Conservation (phyloP, 2,329 filamentous ascomycete species). For the Ascosphaera aggregata region DNA sequence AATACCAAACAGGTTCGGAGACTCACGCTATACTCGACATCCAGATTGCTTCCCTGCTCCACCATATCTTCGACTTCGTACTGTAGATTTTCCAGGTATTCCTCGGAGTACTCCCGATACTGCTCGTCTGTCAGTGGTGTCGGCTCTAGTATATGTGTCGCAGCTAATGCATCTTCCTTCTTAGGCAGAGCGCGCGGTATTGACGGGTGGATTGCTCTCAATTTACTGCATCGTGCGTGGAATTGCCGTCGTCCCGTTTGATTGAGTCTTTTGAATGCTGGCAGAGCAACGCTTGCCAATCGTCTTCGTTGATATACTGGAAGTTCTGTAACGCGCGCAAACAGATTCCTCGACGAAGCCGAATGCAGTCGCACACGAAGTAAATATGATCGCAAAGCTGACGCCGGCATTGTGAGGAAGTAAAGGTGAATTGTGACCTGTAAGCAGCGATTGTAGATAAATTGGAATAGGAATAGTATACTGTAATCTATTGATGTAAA, state of each 20-base stretch:
- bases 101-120: conserved; percentile 58
- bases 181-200: not conserved
- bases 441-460: too few relatives aligned
- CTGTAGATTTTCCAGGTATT: conserved; percentile 41
- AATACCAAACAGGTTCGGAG: conserved; percentile 1
- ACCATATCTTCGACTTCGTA: conserved; percentile 45
- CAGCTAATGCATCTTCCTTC: conserved; percentile 5
- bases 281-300: not conserved
- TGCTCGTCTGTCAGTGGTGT: conserved; percentile 43
- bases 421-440: too few relatives aligned
- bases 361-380: not conserved
- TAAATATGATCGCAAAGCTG: not conserved
- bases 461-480: too few relatives aligned
- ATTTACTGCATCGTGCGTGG: not conserved
- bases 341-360: not conserved
- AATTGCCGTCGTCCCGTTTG: not conserved
- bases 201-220: not conserved
- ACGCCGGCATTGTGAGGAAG: not conserved
- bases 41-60: conserved; percentile 49
- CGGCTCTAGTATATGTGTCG: conserved; percentile 25
- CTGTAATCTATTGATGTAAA: too few relatives aligned
- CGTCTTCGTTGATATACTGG: not conserved
- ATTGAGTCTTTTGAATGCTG: not conserved
- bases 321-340: not conserved
- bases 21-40: conserved; percentile 73